These are phyloP conservation scores for Lyophyllum shimeji DNA, from an alignment of 768 basidiomycete genomes.

Conservation along the genomic window DNA sequence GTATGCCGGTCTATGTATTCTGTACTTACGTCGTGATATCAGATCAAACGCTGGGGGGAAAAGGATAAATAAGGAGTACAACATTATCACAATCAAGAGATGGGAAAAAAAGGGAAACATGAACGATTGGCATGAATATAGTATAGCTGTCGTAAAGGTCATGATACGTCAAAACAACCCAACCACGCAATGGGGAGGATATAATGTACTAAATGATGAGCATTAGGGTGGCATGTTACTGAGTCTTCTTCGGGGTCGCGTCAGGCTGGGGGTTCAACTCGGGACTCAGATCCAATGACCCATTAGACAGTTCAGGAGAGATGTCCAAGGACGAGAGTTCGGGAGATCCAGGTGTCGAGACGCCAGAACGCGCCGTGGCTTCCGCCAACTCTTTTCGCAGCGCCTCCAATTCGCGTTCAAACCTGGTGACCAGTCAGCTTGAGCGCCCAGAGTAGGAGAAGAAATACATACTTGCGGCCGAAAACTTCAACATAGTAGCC, in stretches of 20 bases:
- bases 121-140: background rate
- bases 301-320: slow-evolving; percentile 10
- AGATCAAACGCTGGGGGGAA: background rate
- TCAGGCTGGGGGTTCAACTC: slow-evolving; percentile 9
- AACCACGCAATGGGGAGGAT: background rate
- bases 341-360: slow-evolving; percentile 44
- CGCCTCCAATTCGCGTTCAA: slow-evolving; percentile 89
- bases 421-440: slow-evolving; percentile 46
- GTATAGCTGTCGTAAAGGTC: slow-evolving; percentile 5
- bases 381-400: slow-evolving; percentile 89
- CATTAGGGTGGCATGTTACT: slow-evolving; percentile 1
- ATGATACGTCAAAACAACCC: background rate
- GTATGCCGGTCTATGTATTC: background rate
- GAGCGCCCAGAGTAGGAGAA: background rate
- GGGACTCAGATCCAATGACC: slow-evolving; percentile 12
- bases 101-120: no score
- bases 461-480: slow-evolving; percentile 80
- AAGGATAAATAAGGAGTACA: slow-evolving; percentile 8
- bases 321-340: slow-evolving; percentile 13
- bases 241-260: slow-evolving; percentile 10
- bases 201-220: background rate
- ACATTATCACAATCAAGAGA: slow-evolving; percentile 2
- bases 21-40: background rate
- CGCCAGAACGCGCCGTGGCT: slow-evolving; percentile 50
- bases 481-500: slow-evolving; percentile 97